A percentile compares a stretch with the other conserved stretches of the same genome.
phyloP scores from a whole-genome alignment of 2,329 filamentous ascomycete genomes.

The Diaporthe ilicicola region DNA sequence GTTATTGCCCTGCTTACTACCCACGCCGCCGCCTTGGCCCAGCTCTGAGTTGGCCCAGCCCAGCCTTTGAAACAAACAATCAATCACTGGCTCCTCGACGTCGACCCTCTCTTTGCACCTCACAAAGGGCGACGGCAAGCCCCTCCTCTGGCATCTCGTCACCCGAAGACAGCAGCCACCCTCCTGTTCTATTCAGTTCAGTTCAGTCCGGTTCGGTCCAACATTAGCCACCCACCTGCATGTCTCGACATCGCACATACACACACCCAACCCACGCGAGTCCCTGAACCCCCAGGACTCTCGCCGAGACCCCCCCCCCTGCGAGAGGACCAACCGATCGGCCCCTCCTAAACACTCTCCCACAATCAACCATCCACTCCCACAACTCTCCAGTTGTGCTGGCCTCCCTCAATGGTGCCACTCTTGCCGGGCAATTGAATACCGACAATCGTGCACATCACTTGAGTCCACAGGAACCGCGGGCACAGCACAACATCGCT shows the following conservation, averaged over 20 bases:
- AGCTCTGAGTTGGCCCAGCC: conserved; percentile 17
- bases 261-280: conserved; percentile 16
- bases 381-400: conserved; percentile 9
- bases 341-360: conserved; percentile 18
- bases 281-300: conserved; percentile 14
- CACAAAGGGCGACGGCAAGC: conserved; percentile 17
- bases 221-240: not conserved
- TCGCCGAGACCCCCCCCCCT: conserved; percentile 22
- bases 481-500: not conserved
- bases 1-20: not conserved
- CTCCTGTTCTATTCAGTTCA: not conserved
- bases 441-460: conserved; percentile 6
- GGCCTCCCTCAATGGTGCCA: conserved; percentile 19
- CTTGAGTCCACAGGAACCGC: conserved; percentile 4
- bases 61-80: conserved; percentile 24
- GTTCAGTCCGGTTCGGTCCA: not conserved
- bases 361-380: not conserved
- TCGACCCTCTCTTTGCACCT: conserved; percentile 5
- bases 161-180: not conserved
- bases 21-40: not conserved
- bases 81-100: conserved; percentile 10
- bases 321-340: not conserved
- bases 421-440: conserved; percentile 12
- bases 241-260: conserved; percentile 16
- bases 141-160: not conserved